phyloP scores from a whole-genome alignment of 2,329 filamentous ascomycete genomes.

The Herpomyces periplanetae region DNA sequence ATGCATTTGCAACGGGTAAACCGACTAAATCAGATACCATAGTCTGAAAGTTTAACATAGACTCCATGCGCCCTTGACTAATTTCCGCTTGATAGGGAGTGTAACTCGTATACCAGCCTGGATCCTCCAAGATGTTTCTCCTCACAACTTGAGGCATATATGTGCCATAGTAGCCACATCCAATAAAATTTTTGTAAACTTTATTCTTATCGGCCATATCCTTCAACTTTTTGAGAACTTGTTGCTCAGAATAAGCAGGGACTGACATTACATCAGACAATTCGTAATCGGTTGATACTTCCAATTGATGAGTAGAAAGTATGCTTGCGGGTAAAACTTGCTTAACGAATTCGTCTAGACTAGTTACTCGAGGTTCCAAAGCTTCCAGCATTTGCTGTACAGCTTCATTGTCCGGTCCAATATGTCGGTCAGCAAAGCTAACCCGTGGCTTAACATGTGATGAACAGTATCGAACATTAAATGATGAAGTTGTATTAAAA shows the following conservation, averaged over 20 bases:
- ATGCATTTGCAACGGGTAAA: constrained; percentile 58
- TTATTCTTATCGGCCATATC: constrained; percentile 19
- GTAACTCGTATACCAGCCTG: constrained; percentile 91
- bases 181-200: constrained; percentile 28
- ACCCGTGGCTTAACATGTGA: constrained; percentile 14
- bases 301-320: constrained; percentile 21
- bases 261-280: constrained; percentile 5
- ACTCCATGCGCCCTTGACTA: constrained; percentile 60
- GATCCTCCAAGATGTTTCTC: constrained; percentile 63
- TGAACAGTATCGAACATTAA: too few relatives aligned
- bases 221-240: constrained; percentile 14
- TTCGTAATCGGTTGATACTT: constrained; percentile 8
- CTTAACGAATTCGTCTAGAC: constrained; percentile 40
- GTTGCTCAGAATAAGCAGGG: constrained; percentile 15
- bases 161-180: constrained; percentile 58
- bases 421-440: constrained; percentile 43
- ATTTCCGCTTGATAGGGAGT: constrained; percentile 92
- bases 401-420: constrained; percentile 33
- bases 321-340: constrained; percentile 52
- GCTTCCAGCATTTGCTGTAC: constrained; percentile 37
- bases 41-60: constrained; percentile 77
- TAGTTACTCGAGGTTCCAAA: constrained; percentile 29
- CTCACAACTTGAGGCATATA: constrained; percentile 59
- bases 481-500: too few relatives aligned
- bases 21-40: constrained; percentile 58